Evolutionary conservation across 1,284 basidiomycete genomes (phyloP).

Genomic region (Ceratobasidium papillatum): DNA sequence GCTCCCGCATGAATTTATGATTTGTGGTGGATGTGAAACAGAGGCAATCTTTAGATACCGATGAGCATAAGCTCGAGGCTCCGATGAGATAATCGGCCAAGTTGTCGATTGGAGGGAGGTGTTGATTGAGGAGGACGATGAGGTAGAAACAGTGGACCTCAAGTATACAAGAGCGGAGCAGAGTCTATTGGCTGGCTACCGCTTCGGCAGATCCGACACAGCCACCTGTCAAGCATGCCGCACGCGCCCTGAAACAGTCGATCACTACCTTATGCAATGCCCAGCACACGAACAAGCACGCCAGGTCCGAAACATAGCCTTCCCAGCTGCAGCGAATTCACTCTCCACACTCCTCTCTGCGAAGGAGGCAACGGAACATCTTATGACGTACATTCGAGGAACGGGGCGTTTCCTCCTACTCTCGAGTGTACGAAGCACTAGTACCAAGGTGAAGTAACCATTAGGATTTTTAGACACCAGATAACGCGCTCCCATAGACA

Average conservation of each 20-base stretch:
- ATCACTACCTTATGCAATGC: slow-evolving; percentile 14
- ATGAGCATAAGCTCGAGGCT: too few relatives aligned
- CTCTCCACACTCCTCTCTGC: background rate
- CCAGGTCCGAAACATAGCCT: background rate
- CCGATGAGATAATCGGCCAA: too few relatives aligned
- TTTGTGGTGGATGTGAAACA: too few relatives aligned
- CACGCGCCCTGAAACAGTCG: background rate
- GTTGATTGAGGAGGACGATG: too few relatives aligned
- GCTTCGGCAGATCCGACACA: background rate
- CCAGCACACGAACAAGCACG: background rate
- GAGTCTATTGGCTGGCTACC: too few relatives aligned
- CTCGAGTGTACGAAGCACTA: background rate
- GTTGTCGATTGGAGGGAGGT: too few relatives aligned
- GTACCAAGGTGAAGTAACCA: background rate
- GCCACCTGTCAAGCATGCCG: background rate
- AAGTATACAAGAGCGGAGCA: too few relatives aligned
- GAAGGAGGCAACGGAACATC: background rate
- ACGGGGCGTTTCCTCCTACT: background rate
- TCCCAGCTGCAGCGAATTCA: background rate
- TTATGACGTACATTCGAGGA: slow-evolving; percentile 4
- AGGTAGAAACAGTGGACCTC: too few relatives aligned
- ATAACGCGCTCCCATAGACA: background rate
- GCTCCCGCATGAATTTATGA: too few relatives aligned
- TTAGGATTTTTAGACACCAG: background rate
- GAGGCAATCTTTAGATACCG: too few relatives aligned